Evolutionary conservation across 768 basidiomycete genomes (phyloP).

Genomic region (Lanmaoa pseudosensibilis): DNA sequence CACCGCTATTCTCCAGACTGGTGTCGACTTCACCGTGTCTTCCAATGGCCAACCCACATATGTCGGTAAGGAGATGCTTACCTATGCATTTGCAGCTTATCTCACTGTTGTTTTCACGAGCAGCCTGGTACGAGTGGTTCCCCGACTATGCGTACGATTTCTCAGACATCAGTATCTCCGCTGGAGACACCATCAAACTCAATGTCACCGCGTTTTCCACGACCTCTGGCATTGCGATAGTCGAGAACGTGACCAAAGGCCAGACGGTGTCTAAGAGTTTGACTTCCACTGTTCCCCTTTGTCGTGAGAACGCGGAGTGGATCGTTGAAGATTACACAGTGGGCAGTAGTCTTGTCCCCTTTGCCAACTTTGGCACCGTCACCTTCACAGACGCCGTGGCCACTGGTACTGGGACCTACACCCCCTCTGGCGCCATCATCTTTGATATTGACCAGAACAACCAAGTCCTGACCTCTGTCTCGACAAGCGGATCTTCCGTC

Average conservation of each 20-base stretch:
- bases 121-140: slow-evolving; percentile 14
- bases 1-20: slow-evolving; percentile 6
- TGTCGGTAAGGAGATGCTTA: not conserved
- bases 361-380: slow-evolving; percentile 7
- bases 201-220: not conserved
- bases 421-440: not conserved
- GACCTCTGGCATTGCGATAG: not conserved
- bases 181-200: slow-evolving; percentile 7
- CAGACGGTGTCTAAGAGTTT: not conserved
- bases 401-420: not conserved
- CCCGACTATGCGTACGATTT: not conserved
- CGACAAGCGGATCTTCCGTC: not conserved
- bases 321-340: not conserved
- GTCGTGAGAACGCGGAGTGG: slow-evolving; percentile 9
- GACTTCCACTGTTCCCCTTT: not conserved
- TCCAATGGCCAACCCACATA: not conserved
- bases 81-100: not conserved
- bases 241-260: not conserved
- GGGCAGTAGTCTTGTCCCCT: accelerated
- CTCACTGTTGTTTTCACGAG: not conserved
- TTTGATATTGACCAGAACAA: not conserved
- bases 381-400: not conserved
- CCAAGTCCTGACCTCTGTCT: not conserved
- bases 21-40: not conserved
- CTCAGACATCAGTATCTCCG: not conserved